Percentiles rank a stretch among this genome's conserved stretches.
Conservation (phyloP, 768 basidiomycete genomes). For the Mycena galopus region DNA sequence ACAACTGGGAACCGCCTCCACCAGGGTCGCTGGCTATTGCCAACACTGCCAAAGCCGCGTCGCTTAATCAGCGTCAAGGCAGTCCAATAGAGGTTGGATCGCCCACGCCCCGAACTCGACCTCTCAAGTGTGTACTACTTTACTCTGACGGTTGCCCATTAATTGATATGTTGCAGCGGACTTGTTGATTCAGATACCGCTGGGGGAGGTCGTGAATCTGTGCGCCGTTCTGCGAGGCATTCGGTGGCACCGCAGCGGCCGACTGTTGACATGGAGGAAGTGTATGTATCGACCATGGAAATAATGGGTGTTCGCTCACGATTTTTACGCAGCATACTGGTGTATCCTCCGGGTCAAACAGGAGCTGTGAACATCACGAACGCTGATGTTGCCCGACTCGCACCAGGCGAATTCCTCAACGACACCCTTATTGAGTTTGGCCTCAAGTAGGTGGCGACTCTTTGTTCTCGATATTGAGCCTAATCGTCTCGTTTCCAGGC, state of each 20-base stretch:
- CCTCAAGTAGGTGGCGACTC: slow-evolving; percentile 74
- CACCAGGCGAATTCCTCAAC: slow-evolving; percentile 90
- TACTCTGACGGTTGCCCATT: neutral
- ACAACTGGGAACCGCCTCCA: slow-evolving; percentile 15
- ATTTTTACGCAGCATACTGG: slow-evolving; percentile 67
- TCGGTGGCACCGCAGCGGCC: slow-evolving; percentile 44
- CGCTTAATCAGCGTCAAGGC: neutral
- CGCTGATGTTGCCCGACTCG: slow-evolving; percentile 80
- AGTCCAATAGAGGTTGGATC: slow-evolving; percentile 29
- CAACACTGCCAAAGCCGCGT: neutral
- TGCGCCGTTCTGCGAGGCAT: slow-evolving; percentile 54
- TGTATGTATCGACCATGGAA: slow-evolving; percentile 53
- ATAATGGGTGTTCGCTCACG: slow-evolving; percentile 12
- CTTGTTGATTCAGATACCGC: slow-evolving; percentile 5
- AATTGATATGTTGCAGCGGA: slow-evolving; percentile 9
- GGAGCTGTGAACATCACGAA: slow-evolving; percentile 87
- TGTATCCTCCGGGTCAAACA: slow-evolving; percentile 77
- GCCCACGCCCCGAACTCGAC: slow-evolving; percentile 7
- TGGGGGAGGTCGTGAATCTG: slow-evolving; percentile 21
- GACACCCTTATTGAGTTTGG: slow-evolving; percentile 98
- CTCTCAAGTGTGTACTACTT: slow-evolving; percentile 11
- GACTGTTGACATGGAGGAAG: slow-evolving; percentile 68
- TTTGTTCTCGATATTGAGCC: slow-evolving; percentile 4
- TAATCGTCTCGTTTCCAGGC: slow-evolving; percentile 54
- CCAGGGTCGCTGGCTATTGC: neutral